Percentiles rank a stretch among this genome's conserved stretches.
phyloP scores from a whole-genome alignment of 805 yeast genomes.

The Yamadazyma philogaea region DNA sequence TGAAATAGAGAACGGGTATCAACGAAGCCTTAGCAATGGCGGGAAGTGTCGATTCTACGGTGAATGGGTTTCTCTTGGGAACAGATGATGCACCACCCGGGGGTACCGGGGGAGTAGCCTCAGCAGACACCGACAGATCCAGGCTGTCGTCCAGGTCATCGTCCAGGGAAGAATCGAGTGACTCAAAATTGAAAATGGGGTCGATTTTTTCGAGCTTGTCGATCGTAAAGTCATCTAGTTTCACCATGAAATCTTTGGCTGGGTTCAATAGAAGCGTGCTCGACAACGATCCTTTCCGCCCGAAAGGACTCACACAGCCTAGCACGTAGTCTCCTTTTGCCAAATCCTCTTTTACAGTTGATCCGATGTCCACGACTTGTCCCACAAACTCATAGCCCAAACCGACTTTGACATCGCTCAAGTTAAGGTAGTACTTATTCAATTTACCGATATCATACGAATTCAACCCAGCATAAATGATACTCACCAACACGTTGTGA shows the following conservation, averaged over 20 bases:
- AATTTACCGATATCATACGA: slow-evolving; percentile 64
- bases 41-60: slow-evolving; percentile 20
- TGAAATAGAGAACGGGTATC: slow-evolving; percentile 34
- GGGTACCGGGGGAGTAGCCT: background rate
- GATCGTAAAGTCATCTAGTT: slow-evolving; percentile 23
- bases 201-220: slow-evolving; percentile 22
- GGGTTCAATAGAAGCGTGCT: slow-evolving; percentile 57
- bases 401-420: slow-evolving; percentile 55
- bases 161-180: slow-evolving; percentile 10
- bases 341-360: slow-evolving; percentile 25
- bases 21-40: slow-evolving; percentile 31
- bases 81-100: background rate
- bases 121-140: slow-evolving; percentile 3
- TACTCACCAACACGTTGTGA: slow-evolving; percentile 53
- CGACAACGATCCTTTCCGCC: slow-evolving; percentile 56
- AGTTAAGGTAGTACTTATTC: slow-evolving; percentile 50
- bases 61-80: slow-evolving; percentile 3
- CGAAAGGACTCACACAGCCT: slow-evolving; percentile 54
- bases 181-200: slow-evolving; percentile 17
- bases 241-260: slow-evolving; percentile 37
- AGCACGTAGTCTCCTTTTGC: slow-evolving; percentile 62
- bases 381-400: slow-evolving; percentile 74
- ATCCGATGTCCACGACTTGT: slow-evolving; percentile 53
- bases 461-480: slow-evolving; percentile 57
- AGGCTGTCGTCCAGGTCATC: slow-evolving; percentile 5